Base-by-base conservation (phyloP, 148 eudicot species). In the Nepenthes gracilis region DNA sequence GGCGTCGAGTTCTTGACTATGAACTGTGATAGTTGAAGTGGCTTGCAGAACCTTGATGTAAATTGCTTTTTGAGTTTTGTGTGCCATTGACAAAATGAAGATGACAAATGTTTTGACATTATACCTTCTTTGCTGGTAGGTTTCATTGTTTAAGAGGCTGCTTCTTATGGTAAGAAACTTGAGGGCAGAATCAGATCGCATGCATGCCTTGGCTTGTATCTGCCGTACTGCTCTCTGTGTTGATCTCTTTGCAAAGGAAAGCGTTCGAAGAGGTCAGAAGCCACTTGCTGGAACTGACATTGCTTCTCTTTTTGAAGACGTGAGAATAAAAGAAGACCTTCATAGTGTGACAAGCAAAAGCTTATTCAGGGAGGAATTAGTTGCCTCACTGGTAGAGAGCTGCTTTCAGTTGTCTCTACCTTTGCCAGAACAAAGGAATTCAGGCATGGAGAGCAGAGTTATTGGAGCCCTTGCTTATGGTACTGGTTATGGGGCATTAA, bases 171-270 rank as follows among this genome's bases (percentile, higher is more conserved):
- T 92, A 71, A 88, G 90, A 67, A 92, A 92, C 84, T 78, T 92
- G 77, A 83, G 97, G 74, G 97, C 97, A 61, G 97, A 92, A 75
- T 92, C 97, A 63, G 97, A 92, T 56, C 88, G 97, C 57, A 92
- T 92, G 97, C 97, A 92, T 80, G 97, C 97, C 63, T 75, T 92
- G 74, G 97, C 97, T n/a, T 92, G 97, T 72, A 92, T 92, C 61
- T 88, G 96, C 66, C 80, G 97, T 60, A 92, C 97, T 54, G 96
- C 97, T 72, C 96, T 92, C 47, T 81, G 89, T 74, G 97, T 92
- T 50, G 96, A 92, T 77, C 97, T 92, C 47, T 92, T 92, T 62
- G 93, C 96, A 34, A 92, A 88, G 76, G 97, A 92, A 75, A 92
- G 94, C 36, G 80, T 80, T 50, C 77, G 97, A 49, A 82, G 97